Evolutionary conservation across 1,284 basidiomycete genomes (phyloP).

Genomic region (Malassezia restricta): DNA sequence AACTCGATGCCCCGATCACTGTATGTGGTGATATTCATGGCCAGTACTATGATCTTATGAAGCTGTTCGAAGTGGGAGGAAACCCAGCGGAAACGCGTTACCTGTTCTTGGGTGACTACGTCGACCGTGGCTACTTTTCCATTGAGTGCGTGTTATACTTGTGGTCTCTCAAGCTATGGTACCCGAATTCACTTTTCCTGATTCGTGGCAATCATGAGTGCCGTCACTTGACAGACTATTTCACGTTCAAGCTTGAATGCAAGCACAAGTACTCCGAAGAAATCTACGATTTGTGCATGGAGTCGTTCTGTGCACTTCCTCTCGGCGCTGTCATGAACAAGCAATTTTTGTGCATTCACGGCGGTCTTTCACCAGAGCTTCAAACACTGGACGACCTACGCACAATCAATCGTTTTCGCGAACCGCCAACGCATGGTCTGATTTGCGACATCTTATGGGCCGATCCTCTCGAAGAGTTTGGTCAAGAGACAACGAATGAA

Average conservation of each 20-base stretch:
- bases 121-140: conserved; percentile 45
- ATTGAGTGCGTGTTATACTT: conserved; percentile 46
- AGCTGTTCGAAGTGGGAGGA: conserved; percentile 45
- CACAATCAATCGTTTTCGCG: conserved; percentile 74
- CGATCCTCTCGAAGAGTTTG: conserved; percentile 86
- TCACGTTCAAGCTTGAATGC: conserved; percentile 46
- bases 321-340: conserved; percentile 93
- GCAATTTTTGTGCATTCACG: conserved; percentile 90
- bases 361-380: conserved; percentile 77
- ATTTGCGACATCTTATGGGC: conserved; percentile 96
- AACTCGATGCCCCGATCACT: conserved; percentile 86
- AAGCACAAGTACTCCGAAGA: conserved; percentile 46
- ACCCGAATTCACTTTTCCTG: conserved; percentile 43
- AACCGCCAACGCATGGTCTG: conserved; percentile 81
- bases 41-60: conserved; percentile 46
- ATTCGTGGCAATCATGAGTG: conserved; percentile 47
- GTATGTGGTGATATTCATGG: conserved; percentile 46
- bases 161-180: conserved; percentile 46
- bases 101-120: conserved; percentile 45
- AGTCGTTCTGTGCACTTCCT: conserved; percentile 80
- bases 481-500: conserved; percentile 71
- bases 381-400: conserved; percentile 81
- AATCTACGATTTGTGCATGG: conserved; percentile 48
- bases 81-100: conserved; percentile 45
- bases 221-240: conserved; percentile 45